Base-by-base conservation (phyloP, 2,329 filamentous ascomycete genomes). In the Sporothrix euskadiensis region DNA sequence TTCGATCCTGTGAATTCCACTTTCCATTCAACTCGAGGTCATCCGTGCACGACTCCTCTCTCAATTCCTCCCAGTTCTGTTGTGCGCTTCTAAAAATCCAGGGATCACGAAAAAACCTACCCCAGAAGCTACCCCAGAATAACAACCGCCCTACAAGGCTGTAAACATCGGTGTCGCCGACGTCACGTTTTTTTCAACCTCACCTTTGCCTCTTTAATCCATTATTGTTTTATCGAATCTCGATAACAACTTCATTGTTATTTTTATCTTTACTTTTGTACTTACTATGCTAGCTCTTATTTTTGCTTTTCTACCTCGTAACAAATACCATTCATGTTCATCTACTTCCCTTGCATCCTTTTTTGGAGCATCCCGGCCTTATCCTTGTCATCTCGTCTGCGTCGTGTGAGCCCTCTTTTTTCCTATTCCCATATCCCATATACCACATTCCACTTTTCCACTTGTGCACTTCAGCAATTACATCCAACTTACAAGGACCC, bases 91-190 rank as follows among this genome's bases (percentile, higher is more conserved):
- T 35, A 68, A 68, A 49, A 68, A 32, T 49, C 32, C 63, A 68
- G 41, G 41, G 63, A 10, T 49, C 41, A 12, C 63, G 59, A 68
- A n/a, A 47, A 66, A 47, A 68, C 22, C 63, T 49, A 68, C 63
- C 63, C 63, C 63, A 32, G 41, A 30, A 68, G 63, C 63, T 68
- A 49, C 65, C 65, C 65, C 65, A 68, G 65, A 68, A 52, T 22
- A 35, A 52, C 12, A 68, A 32, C 44, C 65, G 52, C 66, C 47
- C n/a, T 56, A 49, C 66, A 69, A 69, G 66, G 49, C 66, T 54
- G 49, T 56, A 26, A 32, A 44, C 66, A n/a, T 69, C 49, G 66
- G 66, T 56, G 47, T 56, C 30, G 66, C 66, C 47, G 66, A 52
- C 65, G 16, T 52, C 65, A 68, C 65, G 47, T 68, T 52, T 68